Conservation (phyloP, 306 rosid species). For the Cucumis hystrix region DNA sequence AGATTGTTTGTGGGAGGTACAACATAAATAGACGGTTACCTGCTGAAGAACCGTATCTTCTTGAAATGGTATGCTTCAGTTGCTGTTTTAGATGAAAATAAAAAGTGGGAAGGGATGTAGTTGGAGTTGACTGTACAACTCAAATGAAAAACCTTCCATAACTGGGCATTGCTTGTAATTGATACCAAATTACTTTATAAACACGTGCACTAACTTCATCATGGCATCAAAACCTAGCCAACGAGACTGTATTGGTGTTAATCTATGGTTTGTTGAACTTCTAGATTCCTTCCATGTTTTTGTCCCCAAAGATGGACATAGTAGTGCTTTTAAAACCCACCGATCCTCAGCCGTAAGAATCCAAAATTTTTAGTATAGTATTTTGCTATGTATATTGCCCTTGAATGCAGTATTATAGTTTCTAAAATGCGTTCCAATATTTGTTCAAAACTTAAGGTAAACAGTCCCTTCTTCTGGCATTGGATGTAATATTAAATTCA, state of each 20-base stretch:
- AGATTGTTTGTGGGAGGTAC: slow-evolving; percentile 68
- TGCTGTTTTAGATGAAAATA: slow-evolving; percentile 1
- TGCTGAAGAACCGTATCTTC: slow-evolving; percentile 51
- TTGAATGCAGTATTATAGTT: background rate
- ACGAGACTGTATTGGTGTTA: background rate
- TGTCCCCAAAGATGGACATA: background rate
- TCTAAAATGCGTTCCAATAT: background rate
- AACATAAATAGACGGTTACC: slow-evolving; percentile 62
- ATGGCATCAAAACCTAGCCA: background rate
- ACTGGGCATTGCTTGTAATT: background rate
- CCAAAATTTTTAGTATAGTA: background rate
- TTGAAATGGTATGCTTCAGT: slow-evolving; percentile 38
- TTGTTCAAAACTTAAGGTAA: background rate
- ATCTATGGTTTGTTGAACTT: background rate
- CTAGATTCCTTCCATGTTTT: background rate
- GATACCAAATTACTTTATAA: background rate
- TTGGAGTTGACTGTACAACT: background rate
- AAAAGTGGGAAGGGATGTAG: background rate
- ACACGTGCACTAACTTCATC: background rate
- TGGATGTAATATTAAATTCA: background rate
- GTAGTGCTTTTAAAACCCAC: background rate
- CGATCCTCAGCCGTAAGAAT: background rate
- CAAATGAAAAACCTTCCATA: background rate
- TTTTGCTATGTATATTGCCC: background rate
- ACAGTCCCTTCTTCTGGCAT: background rate